Conservation (phyloP, 495 filamentous ascomycete genomes). For the Daldinia vernicosa region DNA sequence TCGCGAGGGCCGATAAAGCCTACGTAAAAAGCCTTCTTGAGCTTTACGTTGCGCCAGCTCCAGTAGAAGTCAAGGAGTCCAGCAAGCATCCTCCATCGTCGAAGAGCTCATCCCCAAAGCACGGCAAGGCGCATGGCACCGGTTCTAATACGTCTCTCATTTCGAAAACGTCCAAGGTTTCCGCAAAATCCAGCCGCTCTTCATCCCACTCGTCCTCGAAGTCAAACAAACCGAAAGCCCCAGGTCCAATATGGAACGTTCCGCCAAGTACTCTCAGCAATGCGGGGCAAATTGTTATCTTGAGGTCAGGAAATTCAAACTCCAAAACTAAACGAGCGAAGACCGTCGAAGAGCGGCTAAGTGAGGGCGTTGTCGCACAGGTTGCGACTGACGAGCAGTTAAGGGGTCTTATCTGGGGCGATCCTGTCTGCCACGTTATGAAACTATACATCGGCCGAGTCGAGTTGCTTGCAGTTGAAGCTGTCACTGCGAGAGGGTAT, state of each 20-base stretch:
- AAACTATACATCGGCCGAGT: slow-evolving; percentile 73
- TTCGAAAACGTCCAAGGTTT: slow-evolving; percentile 43
- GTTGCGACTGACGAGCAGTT: slow-evolving; percentile 71
- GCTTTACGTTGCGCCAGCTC: slow-evolving; percentile 71
- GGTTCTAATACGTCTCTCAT: slow-evolving; percentile 44
- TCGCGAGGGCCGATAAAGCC: slow-evolving; percentile 75
- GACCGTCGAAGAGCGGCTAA: slow-evolving; percentile 52
- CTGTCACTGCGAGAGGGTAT: slow-evolving; percentile 63
- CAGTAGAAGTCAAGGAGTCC: slow-evolving; percentile 21
- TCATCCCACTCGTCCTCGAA: slow-evolving; percentile 35
- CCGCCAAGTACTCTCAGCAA: slow-evolving; percentile 69
- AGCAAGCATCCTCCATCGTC: slow-evolving; percentile 23
- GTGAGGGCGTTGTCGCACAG: slow-evolving; percentile 68
- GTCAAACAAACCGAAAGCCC: slow-evolving; percentile 25
- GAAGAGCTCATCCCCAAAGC: slow-evolving; percentile 17
- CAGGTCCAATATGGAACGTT: slow-evolving; percentile 65
- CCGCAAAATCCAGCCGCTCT: slow-evolving; percentile 24
- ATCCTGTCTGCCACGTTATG: slow-evolving; percentile 83
- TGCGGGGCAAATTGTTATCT: slow-evolving; percentile 72
- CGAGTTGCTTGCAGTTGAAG: slow-evolving; percentile 70
- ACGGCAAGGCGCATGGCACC: slow-evolving; percentile 32
- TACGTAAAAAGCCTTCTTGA: slow-evolving; percentile 76
- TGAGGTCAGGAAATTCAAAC: slow-evolving; percentile 57
- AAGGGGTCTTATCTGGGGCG: slow-evolving; percentile 75
- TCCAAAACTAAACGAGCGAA: slow-evolving; percentile 46